Base-by-base conservation (phyloP, 2,329 filamentous ascomycete genomes). In the Sporothrix mexicana region DNA sequence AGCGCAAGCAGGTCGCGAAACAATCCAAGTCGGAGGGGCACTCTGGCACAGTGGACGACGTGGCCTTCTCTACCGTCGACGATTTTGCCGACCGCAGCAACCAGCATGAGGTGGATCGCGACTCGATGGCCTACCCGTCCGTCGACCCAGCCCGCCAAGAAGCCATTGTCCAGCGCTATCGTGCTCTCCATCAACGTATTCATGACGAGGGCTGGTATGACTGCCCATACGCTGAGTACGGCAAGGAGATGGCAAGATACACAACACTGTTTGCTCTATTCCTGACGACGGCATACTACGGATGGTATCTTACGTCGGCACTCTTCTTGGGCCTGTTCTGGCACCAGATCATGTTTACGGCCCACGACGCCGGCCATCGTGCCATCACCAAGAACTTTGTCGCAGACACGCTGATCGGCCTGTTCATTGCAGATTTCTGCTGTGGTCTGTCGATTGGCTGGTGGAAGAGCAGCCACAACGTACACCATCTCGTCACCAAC, bases 381-480 rank as follows among this genome's bases (percentile, higher is more conserved):
- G 88, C 87, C 74, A 91, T 92, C 74, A 90, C 89, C 0, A 83
- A 86, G 74, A 86, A 86, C 78, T 90, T 90, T 75, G 80, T 84
- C 2, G 76, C 82, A 20, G 89, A 92, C 78, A 89, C 87, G 0
- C 77, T 90, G 3, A 88, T 91, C 71, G 89, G 85, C 66, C 85
- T 90, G 73, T 89, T 91, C 76, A 83, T 91, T 49, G 89, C 87
- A 62, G 88, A 91, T 77, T 90, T 91, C 77, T 88, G 88, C 82
- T 90, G 89, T 75, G 89, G 89, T 49, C 82, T 92, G 20, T 90
- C 88, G 2, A 88, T 91, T 71, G 89, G 89, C 20, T 91, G 89
- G 89, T 91, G 89, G 89, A 91, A 92, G 82, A 87, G 87, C 77
- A 90, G 86, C 70, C 90, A 92, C 82, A 91, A 91, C 72, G 88